Base-by-base conservation (phyloP, 2,329 filamentous ascomycete genomes). In the Chrysosphaeria jannelii region DNA sequence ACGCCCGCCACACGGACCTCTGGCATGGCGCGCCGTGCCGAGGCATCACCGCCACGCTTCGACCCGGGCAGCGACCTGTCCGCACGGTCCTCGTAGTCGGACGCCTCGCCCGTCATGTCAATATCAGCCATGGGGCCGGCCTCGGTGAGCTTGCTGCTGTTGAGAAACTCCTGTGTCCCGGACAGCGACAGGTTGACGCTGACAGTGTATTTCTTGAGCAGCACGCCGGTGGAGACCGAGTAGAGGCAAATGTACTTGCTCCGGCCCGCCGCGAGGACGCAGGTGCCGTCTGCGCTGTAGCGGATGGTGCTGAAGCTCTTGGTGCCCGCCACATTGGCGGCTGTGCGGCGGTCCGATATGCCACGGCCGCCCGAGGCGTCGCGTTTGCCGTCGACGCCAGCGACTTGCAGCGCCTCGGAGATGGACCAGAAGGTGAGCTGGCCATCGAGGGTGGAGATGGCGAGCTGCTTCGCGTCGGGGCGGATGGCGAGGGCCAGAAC, bases 211-310 rank as follows among this genome's bases (percentile, higher is more conserved):
- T 91, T 91, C 42, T 88, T 90, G 26, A 93, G 51, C 8, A 97
- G 50, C 1, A 85, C 76, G 41, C 85, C 78, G 1, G 81, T 89
- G 27, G 66, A 65, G 15, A 89, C 75, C n/a, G 88, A 81, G 46
- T 97, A 97, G 27, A 97, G 45, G 40, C 85, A 93, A 24, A 97
- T 91, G 43, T 89, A 91, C 48, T 97, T 97, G 64, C 78, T 91
- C 51, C 85, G 90, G 15, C 85, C 85, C 22, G 64, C 79, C 1
- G 81, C 85, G 19, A 97, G 51, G 8, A 97, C 53, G 35, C 85
- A 91, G 30, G 64, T 72, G 8, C 85, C 85, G 39, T 97, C 85
- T 2, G 75, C 70, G 40, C 78, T 90, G 47, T 93, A 97, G 25
- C 61, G 63, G 32, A 97, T 72, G 5, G 70, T 71, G 36, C 60